Conservation (phyloP, 2,329 filamentous ascomycete species). For the Pseudomassariella vexata region DNA sequence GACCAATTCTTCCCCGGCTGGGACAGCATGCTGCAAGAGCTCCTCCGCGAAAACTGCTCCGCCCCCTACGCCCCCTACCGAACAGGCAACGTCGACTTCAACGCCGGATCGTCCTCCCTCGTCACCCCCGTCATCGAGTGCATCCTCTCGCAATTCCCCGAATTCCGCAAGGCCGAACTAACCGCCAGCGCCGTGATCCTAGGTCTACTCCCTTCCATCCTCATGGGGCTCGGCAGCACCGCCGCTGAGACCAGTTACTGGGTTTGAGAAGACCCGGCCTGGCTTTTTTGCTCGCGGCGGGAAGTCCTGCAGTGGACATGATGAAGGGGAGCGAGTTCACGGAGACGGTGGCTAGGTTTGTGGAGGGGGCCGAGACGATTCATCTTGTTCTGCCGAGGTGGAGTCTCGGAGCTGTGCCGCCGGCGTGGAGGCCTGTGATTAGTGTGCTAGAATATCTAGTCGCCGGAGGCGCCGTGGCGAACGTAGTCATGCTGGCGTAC, state of each 20-base stretch:
- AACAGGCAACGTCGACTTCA: neutral
- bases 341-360: neutral
- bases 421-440: neutral
- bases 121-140: constrained; percentile 9
- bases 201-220: constrained; percentile 15
- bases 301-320: neutral
- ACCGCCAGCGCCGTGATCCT: constrained; percentile 13
- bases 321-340: neutral
- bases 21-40: neutral
- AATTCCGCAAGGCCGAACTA: constrained; percentile 16
- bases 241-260: constrained; percentile 14
- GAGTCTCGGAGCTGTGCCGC: neutral
- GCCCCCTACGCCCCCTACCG: neutral
- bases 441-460: neutral
- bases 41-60: neutral
- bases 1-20: neutral
- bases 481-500: constrained; percentile 1
- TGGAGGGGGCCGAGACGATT: no score
- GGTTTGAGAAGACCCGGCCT: constrained; percentile 10
- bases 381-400: no score
- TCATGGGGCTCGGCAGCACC: constrained; percentile 12
- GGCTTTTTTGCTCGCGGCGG: constrained; percentile 13
- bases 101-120: neutral
- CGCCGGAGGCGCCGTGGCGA: neutral
- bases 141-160: constrained; percentile 11